Base-by-base conservation (phyloP, 352 stramenopile species). In the Globisporangium rhizosaccharum region DNA sequence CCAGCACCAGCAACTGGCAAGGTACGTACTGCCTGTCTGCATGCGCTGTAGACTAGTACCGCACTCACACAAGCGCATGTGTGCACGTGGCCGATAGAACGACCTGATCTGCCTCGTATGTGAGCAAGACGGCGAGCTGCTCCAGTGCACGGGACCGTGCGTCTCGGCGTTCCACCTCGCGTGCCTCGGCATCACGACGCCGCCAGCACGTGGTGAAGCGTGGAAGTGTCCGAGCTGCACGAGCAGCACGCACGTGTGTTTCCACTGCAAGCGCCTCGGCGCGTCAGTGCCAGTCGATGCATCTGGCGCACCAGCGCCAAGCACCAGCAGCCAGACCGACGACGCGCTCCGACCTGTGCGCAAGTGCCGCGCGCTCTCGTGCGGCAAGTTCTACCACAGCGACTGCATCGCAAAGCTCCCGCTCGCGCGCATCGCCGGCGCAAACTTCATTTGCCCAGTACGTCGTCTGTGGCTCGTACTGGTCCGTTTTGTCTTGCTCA, bases 381-480 rank as follows among this genome's bases (percentile, higher is more conserved):
- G 85, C 51, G 85, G 85, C 28, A 93, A 93, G 58, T 94, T 85
- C 57, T 94, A 93, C 56, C 85, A 94, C 53, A 71, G 85, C 18
- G 68, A 86, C 39, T 94, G 85, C 52, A 90, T 94, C 49, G 84
- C 79, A 37, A 83, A 82, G 51, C 79, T 92, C 51, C 79, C 85
- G 49, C 67, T 94, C 42, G 85, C 85, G 7, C 65, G 85, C 20
- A 89, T 90, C 56, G 85, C 85, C 15, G 77, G 83, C 59, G 76
- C 79, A 51, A 76, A 88, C 59, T 94, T 94, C 56, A 94, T 94
- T 49, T 94, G 85, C 56, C 83, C 85, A 37, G 70, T 79, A 64
- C 47, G 71, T 65, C 18, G 54, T 49, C 9, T 26, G 8, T 41
- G 1, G 50, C 7, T 14, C 17, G 8, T 45, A 33, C 48, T 30